Evolutionary conservation across 306 rosid species (phyloP).

Genomic region (Luffa acutangula): DNA sequence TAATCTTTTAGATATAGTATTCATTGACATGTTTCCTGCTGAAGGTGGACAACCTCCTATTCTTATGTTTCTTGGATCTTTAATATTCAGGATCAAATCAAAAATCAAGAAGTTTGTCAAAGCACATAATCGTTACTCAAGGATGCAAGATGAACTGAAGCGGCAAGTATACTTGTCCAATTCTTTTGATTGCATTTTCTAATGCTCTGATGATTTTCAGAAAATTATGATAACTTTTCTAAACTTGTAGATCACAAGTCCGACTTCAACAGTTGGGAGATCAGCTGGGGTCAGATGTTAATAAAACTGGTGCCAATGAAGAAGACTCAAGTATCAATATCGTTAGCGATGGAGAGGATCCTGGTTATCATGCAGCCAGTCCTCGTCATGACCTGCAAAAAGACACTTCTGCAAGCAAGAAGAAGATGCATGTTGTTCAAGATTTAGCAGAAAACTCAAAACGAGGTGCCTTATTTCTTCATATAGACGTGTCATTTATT

Average conservation of each 20-base stretch:
- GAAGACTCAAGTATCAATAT: conserved; percentile 77
- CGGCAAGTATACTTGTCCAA: conserved; percentile 31
- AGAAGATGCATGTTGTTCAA: conserved; percentile 28
- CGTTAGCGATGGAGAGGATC: conserved; percentile 65
- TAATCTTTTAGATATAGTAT: not conserved
- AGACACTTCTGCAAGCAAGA: conserved; percentile 43
- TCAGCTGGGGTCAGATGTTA: conserved; percentile 58
- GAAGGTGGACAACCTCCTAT: not conserved
- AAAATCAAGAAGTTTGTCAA: conserved; percentile 68
- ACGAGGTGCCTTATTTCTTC: conserved; percentile 31
- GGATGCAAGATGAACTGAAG: conserved; percentile 68
- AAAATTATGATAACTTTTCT: conserved; percentile 7
- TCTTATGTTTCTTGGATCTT: conserved; percentile 12
- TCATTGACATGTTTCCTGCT: not conserved
- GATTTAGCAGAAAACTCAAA: conserved; percentile 36
- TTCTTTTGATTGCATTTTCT: not conserved
- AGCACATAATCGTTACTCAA: conserved; percentile 40
- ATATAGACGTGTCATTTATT: not conserved
- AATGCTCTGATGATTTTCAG: not conserved
- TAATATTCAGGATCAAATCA: conserved; percentile 52
- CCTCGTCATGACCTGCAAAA: conserved; percentile 36
- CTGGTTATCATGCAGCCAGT: conserved; percentile 27
- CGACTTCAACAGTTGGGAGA: conserved; percentile 71
- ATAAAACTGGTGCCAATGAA: conserved; percentile 49
- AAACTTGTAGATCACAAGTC: conserved; percentile 53